Conservation (phyloP, 768 basidiomycete genomes). For the Trametopsis cervina region DNA sequence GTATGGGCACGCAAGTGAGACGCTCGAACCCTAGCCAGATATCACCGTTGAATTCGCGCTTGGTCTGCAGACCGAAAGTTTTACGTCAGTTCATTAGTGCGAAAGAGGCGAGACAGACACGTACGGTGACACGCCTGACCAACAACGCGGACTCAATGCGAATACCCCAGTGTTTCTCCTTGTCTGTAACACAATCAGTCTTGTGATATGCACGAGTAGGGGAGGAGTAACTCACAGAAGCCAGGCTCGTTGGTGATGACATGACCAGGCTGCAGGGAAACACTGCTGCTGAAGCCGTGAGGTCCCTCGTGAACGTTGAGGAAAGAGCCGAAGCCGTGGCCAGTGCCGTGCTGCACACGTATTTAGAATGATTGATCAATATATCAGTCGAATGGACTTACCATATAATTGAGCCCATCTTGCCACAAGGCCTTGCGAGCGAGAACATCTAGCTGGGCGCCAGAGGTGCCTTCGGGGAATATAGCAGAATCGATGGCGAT, state of each 20-base stretch:
- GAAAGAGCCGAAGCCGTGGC: conserved; percentile 86
- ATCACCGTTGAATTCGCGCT: conserved; percentile 61
- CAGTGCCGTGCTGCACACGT: conserved; percentile 69
- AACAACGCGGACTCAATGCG: conserved; percentile 84
- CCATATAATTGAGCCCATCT: conserved; percentile 76
- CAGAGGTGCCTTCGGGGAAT: conserved; percentile 88
- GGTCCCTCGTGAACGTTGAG: conserved; percentile 83
- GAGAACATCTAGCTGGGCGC: conserved; percentile 76
- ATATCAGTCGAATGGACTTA: conserved; percentile 26
- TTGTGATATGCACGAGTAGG: neutral
- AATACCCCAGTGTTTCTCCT: conserved; percentile 79
- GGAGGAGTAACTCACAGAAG: conserved; percentile 55
- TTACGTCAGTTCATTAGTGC: conserved; percentile 7
- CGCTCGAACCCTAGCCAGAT: conserved; percentile 90
- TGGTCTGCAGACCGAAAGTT: conserved; percentile 41
- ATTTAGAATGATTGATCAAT: neutral
- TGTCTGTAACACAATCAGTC: conserved; percentile 33
- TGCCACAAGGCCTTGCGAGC: conserved; percentile 87
- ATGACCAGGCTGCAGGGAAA: conserved; percentile 77
- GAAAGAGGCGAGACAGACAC: conserved; percentile 13
- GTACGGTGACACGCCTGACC: conserved; percentile 59
- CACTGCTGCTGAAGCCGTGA: conserved; percentile 64
- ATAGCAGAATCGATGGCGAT: conserved; percentile 88
- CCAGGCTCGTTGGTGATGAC: conserved; percentile 94
- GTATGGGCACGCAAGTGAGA: conserved; percentile 90